Percentiles rank a stretch among this genome's conserved stretches.
These are phyloP conservation scores for Poa annua DNA, from an alignment of 176 grass and related monocot genomes.

Conservation along the genomic window DNA sequence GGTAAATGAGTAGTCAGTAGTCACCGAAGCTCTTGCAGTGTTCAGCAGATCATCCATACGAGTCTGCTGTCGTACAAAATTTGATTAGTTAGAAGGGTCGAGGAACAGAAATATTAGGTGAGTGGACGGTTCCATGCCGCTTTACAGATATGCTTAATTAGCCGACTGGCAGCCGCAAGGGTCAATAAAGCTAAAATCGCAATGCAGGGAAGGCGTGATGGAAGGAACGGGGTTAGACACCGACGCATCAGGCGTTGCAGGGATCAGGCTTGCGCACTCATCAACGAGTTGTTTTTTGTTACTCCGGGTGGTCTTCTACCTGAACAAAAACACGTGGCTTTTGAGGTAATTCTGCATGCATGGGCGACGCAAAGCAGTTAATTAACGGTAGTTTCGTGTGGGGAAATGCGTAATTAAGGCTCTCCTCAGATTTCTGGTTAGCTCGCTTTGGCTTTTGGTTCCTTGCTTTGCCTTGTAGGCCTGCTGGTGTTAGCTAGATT, in stretches of 20 bases:
- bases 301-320: background rate
- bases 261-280: background rate
- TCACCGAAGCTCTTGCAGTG: no score
- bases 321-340: background rate
- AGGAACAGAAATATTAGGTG: background rate
- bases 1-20: no score
- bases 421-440: background rate
- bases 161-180: background rate
- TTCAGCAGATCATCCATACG: no score
- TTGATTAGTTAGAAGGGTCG: no score
- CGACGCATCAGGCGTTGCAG: slow-evolving; percentile 18
- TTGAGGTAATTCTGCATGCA: background rate
- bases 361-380: slow-evolving; percentile 19
- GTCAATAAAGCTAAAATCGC: slow-evolving; percentile 38
- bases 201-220: background rate
- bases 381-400: slow-evolving; percentile 7
- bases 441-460: background rate
- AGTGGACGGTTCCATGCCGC: slow-evolving; percentile 38
- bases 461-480: background rate
- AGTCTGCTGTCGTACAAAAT: no score
- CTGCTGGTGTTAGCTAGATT: background rate
- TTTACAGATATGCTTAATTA: background rate
- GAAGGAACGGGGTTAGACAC: background rate
- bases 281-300: background rate
- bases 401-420: background rate